phyloP scores from a whole-genome alignment of 345 rosid species.

The Rhodomyrtus tomentosa region DNA sequence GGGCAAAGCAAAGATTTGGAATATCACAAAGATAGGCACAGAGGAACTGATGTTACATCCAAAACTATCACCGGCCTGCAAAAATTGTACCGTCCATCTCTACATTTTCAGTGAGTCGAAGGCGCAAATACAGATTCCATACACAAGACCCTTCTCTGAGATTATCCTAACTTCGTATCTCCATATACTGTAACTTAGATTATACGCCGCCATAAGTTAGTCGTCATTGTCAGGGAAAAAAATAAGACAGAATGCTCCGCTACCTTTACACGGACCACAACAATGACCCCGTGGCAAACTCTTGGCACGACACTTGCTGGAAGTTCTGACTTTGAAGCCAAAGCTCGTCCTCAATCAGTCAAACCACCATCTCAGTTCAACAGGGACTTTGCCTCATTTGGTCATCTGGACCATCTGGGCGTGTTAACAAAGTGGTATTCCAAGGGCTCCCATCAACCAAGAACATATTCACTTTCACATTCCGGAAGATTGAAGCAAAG shows the following conservation, averaged over 20 bases:
- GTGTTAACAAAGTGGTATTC: not conserved
- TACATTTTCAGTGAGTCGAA: not conserved
- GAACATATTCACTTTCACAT: not conserved
- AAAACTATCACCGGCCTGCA: not conserved
- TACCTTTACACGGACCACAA: not conserved
- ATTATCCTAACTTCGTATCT: not conserved
- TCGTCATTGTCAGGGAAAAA: not conserved
- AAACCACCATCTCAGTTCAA: not conserved
- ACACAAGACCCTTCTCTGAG: not conserved
- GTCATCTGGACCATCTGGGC: not conserved
- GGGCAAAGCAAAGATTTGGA: not conserved
- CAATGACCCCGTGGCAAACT: not conserved
- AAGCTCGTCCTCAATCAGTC: not conserved
- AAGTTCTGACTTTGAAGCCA: not conserved
- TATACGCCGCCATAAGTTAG: not conserved
- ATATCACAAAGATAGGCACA: not conserved
- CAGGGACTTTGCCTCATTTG: not conserved
- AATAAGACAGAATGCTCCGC: not conserved
- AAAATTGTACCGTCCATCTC: not conserved
- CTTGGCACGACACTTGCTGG: not conserved
- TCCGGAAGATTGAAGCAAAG: not conserved
- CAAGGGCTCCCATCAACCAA: not conserved
- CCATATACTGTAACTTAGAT: not conserved
- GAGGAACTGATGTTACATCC: not conserved
- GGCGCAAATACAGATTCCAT: not conserved